Base-by-base conservation (phyloP, 169 alveolate genomes). In the Plasmodium chabaudi region DNA sequence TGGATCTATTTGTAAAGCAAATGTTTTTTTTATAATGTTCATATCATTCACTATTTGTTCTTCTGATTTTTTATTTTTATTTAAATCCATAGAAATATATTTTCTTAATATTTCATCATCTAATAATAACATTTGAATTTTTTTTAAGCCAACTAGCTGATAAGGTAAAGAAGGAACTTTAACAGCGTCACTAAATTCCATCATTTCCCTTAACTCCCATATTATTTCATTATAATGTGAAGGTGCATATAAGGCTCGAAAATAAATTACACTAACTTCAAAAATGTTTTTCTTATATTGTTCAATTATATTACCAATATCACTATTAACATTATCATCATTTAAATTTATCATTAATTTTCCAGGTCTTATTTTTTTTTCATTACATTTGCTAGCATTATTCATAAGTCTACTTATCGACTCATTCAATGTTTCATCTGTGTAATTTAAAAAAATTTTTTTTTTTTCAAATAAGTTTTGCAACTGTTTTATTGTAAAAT, bases 61-160 rank as follows among this genome's bases (percentile, higher is more conserved):
- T 17, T 64, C 88, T 64, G 88, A 25, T 77, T 77, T 77, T 49
- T 64, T 34, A 1, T 19, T 53, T 23, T 77, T 77, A 51, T 77
- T 55, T 77, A 77, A 6, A 57, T 77, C 57, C 3, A 47, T 13
- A 21, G 88, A 77, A 7, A 77, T 65, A 34, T 77, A 77, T n/a
- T 47, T 64, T 64, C 44, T 77, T 57, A 77, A 59, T 13, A 77
- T 77, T 49, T 79, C 70, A 69, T 92, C 92, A 73, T 90, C 91
- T 42, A 93, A 73, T 75, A 93, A 84, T 67, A 88, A 72, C 91
- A 94, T 93, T 79, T 95, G 97, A 47, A 94, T 86, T 60, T 87
- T 59, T 87, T 95, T 95, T n/a, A 88, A 87, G 7, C 96, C 96
- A 10, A 96, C 95, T 39, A 95, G 90, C 88, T 93, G 95, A 49